These are phyloP conservation scores for Metschnikowia orientalis DNA, from an alignment of 805 yeast species.

Conservation along the genomic window DNA sequence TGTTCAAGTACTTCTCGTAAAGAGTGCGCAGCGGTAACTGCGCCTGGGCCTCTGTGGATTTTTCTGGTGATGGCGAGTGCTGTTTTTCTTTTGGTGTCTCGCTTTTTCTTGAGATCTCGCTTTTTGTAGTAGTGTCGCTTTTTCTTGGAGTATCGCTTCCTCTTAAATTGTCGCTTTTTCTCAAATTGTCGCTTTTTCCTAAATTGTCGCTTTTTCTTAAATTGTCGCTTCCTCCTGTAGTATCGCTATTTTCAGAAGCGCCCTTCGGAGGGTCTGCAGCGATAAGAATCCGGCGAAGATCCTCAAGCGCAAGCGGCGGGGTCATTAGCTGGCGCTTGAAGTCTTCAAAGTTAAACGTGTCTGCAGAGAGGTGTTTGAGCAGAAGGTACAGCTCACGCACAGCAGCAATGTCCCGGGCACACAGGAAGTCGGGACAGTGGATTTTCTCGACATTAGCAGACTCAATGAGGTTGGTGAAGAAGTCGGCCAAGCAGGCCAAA, in stretches of 20 bases:
- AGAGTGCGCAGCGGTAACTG: too few relatives aligned
- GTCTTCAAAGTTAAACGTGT: constrained; percentile 21
- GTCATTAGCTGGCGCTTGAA: constrained; percentile 38
- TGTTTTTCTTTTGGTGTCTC: constrained; percentile 2
- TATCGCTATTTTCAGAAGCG: too few relatives aligned
- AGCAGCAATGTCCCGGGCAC: constrained; percentile 28
- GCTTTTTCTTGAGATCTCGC: too few relatives aligned
- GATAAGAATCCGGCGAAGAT: constrained; percentile 32
- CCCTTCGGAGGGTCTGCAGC: too few relatives aligned
- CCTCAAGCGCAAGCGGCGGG: constrained; percentile 34
- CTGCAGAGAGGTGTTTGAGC: constrained; percentile 13
- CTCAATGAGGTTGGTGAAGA: constrained; percentile 30
- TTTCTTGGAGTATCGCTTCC: too few relatives aligned
- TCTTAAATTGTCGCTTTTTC: too few relatives aligned
- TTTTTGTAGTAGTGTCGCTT: too few relatives aligned
- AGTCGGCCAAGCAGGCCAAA: constrained; percentile 12
- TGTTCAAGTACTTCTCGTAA: constrained; percentile 25
- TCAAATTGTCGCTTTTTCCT: too few relatives aligned
- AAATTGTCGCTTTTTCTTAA: too few relatives aligned
- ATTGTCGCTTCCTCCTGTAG: too few relatives aligned
- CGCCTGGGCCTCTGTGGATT: too few relatives aligned
- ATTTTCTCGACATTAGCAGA: constrained; percentile 48
- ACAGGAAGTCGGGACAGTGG: constrained; percentile 56
- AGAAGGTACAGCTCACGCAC: constrained; percentile 18
- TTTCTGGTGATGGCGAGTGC: too few relatives aligned